Evolutionary conservation across 805 yeast species (phyloP), one percentile per base, ranked within the genome.

Genomic region (Wickerhamomyces chambardii): DNA sequence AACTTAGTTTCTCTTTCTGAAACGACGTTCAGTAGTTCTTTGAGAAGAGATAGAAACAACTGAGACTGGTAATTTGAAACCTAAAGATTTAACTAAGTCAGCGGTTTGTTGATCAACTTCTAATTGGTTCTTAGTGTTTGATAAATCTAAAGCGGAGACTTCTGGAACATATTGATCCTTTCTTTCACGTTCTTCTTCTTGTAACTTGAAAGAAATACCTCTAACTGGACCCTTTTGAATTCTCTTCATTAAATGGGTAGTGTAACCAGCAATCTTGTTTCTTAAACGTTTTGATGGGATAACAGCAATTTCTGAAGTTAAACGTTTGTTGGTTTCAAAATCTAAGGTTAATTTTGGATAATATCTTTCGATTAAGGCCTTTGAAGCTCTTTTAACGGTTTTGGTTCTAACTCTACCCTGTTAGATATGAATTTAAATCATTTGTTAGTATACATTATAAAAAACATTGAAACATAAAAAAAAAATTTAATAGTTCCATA

Each of bases 141-240:
- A 79, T 65, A 92, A 83, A 76, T 92, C 97, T 68, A 92, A 85
- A 70, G 98, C 98, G 65, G 98, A 94, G 64, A 89, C 95, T 70
- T 89, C 97, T 74, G 99, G 99, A 63, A 94, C 98, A 75, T 89
- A 92, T 78, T 92, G 98, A 75, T 92, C 97, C 77, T 94, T 92
- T 78, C 98, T 85, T 79, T 92, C 99, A 82, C 98, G 90, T 83
- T 92, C 99, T 78, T 92, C 99, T 78, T 92, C 99, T 81, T 92
- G 99, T 66, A 92, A 85, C 74, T 94, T 94, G 95, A 92, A 92
- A 60, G 99, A 92, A 59, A 92, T 94, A 77, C 99, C 99, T 82
- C 97, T 89, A 61, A 92, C 99, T 78, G 99, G 99, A 68, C 99
- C 99, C 81, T 90, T 92, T 76, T 94, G 97, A 66, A 92, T 92